Conservation (phyloP, 2,329 filamentous ascomycete genomes). For the Beauveria australis region DNA sequence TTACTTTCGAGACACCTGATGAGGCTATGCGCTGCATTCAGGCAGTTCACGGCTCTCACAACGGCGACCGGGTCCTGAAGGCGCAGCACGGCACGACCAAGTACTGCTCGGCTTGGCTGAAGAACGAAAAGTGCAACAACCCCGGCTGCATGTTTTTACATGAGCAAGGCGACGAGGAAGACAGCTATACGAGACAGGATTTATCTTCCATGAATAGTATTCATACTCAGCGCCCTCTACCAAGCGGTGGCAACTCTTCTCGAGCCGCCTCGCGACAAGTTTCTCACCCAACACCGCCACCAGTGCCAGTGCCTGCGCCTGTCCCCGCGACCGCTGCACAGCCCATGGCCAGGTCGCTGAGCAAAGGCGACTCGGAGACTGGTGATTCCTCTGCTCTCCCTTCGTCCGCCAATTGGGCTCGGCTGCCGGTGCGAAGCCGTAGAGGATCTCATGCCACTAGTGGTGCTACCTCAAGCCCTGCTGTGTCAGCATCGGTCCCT, state of each 20-base stretch:
- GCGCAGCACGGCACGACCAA: constrained; percentile 85
- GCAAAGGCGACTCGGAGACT: constrained; percentile 65
- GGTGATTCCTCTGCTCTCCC: constrained; percentile 84
- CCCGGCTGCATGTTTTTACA: constrained; percentile 97
- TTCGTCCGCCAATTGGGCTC: constrained; percentile 88
- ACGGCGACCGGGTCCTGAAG: constrained; percentile 78
- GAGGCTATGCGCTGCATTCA: constrained; percentile 86
- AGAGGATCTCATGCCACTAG: constrained; percentile 75
- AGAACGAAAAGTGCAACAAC: constrained; percentile 90
- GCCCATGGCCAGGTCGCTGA: constrained; percentile 67
- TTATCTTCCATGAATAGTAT: constrained; percentile 90
- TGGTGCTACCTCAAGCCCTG: constrained; percentile 73
- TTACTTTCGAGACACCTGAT: constrained; percentile 90
- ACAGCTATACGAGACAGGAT: constrained; percentile 92
- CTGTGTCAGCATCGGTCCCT: constrained; percentile 53
- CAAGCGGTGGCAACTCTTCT: constrained; percentile 42
- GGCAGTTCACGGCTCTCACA: constrained; percentile 85
- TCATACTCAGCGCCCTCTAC: constrained; percentile 64
- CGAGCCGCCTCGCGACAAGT: constrained; percentile 47
- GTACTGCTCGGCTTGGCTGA: constrained; percentile 94
- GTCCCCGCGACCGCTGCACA: constrained; percentile 34
- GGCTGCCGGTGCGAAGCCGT: constrained; percentile 58
- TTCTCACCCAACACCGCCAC: constrained; percentile 29
- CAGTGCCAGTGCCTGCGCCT: constrained; percentile 18
- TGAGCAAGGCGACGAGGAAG: constrained; percentile 95